Evolutionary conservation across 2,329 filamentous ascomycete species (phyloP), one percentile per base, ranked within the genome.

Genomic region (Teratosphaeria viscida): DNA sequence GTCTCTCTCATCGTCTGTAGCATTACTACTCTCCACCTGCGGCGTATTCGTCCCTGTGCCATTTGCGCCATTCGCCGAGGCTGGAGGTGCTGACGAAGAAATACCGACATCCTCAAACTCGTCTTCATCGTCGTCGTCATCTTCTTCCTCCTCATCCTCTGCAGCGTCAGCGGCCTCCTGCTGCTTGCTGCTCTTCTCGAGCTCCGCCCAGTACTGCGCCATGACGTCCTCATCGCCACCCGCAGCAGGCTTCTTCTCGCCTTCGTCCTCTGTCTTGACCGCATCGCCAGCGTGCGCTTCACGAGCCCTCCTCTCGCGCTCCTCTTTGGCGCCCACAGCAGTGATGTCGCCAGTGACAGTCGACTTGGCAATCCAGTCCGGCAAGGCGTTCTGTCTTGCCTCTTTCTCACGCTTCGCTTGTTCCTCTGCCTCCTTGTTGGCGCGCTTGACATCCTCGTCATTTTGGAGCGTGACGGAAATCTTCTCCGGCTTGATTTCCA

Each of bases 121-220:
- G 19, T 76, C 77, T 27, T 77, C 77, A 29, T 75, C 75, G 37
- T 79, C 78, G 0, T 77, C 76, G 7, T 80, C 78, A 12, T 77
- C 78, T 16, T 78, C 76, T 52, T 77, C 78, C n/a, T 79, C 80
- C 32, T 83, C 77, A 52, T 79, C 76, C 16, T 77, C 78, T 43
- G 79, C 75, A 19, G 76, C 73, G 6, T 72, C 69, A 57, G 74
- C 70, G 52, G 72, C 70, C 14, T 72, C 73, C 54, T 74, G 68
- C 54, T 74, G 69, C 56, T 71, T 78, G 71, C 86, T 81, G 62
- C 85, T 83, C 5, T 79, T 81, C 65, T 85, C 85, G 19, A 90
- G 78, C 60, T 81, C 82, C 43, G 82, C 82, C 70, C 89, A 90
- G 59, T 88, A 84, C 58, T 84, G 83, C 59, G 86, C 85, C 62